Evolutionary conservation across 2,329 filamentous ascomycete species (phyloP).

Genomic region (Stagonosporopsis cucurbitacearum): DNA sequence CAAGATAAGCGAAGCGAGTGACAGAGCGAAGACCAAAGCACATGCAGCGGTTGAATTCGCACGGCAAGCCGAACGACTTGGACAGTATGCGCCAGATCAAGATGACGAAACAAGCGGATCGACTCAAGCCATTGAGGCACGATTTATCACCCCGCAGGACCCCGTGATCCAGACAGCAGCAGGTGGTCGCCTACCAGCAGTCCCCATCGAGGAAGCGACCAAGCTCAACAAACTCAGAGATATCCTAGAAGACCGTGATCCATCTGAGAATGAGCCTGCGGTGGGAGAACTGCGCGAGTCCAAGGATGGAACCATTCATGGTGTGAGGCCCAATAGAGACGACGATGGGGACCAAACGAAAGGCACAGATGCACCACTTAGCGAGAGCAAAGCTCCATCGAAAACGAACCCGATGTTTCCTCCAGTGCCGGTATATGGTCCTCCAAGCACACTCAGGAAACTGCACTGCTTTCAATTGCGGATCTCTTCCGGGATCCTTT

Average conservation of each 20-base stretch:
- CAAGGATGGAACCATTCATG: conserved; percentile 53
- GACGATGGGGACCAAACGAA: conserved; percentile 50
- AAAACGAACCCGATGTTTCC: conserved; percentile 84
- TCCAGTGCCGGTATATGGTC: conserved; percentile 80
- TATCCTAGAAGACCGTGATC: conserved; percentile 52
- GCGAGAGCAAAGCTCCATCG: conserved; percentile 62
- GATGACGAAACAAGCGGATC: conserved; percentile 53
- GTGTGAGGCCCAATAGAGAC: conserved; percentile 34
- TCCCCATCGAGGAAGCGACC: conserved; percentile 72
- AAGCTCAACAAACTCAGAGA: conserved; percentile 71
- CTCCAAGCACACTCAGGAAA: conserved; percentile 69
- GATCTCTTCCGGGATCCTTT: conserved; percentile 74
- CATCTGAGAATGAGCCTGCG: conserved; percentile 37
- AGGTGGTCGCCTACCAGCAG: conserved; percentile 70
- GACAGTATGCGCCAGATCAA: conserved; percentile 49
- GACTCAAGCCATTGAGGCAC: conserved; percentile 66
- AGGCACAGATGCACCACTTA: conserved; percentile 50
- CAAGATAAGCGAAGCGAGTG: conserved; percentile 26
- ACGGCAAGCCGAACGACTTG: conserved; percentile 62
- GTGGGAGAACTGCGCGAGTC: conserved; percentile 46
- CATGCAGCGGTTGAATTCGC: conserved; percentile 62
- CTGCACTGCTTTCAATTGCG: conserved; percentile 72
- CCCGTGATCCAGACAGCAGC: conserved; percentile 73
- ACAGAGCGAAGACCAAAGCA: conserved; percentile 40
- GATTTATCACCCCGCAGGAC: conserved; percentile 70